These are phyloP conservation scores for Rhizopogon rudus DNA, from an alignment of 768 basidiomycete genomes.

Conservation along the genomic window DNA sequence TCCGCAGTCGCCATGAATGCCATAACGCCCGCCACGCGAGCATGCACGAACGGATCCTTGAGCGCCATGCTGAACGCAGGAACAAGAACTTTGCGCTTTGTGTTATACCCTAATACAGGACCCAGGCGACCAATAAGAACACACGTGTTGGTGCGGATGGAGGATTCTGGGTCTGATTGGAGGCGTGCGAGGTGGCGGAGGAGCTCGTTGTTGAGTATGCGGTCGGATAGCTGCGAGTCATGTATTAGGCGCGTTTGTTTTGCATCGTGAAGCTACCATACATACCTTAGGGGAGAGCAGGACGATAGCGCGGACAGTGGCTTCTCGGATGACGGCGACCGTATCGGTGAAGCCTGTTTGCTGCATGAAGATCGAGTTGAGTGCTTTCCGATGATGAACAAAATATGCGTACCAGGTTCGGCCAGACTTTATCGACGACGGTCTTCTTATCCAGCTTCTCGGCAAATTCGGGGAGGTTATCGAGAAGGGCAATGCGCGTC, in stretches of 20 bases:
- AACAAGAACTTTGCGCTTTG: slow-evolving; percentile 94
- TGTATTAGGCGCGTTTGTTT: not conserved
- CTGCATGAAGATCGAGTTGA: slow-evolving; percentile 31
- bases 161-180: slow-evolving; percentile 89
- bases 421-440: slow-evolving; percentile 88
- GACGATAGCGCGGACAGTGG: slow-evolving; percentile 85
- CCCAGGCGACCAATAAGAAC: slow-evolving; percentile 92
- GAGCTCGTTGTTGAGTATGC: slow-evolving; percentile 94
- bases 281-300: slow-evolving; percentile 79
- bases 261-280: slow-evolving; percentile 21
- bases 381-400: not conserved
- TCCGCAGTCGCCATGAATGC: slow-evolving; percentile 93
- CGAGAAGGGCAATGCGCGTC: slow-evolving; percentile 89
- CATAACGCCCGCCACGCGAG: slow-evolving; percentile 91
- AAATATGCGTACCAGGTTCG: slow-evolving; percentile 62
- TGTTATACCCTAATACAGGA: slow-evolving; percentile 78
- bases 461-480: slow-evolving; percentile 76
- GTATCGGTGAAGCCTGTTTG: slow-evolving; percentile 97
- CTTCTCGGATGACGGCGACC: slow-evolving; percentile 90
- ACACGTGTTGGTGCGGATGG: slow-evolving; percentile 96
- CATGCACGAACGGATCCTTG: slow-evolving; percentile 89
- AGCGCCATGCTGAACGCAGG: slow-evolving; percentile 89
- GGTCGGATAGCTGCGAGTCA: slow-evolving; percentile 67
- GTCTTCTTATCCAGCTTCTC: slow-evolving; percentile 84
- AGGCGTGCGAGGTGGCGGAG: slow-evolving; percentile 88